Evolutionary conservation across 2,329 filamentous ascomycete species (phyloP), one percentile per base, ranked within the genome.

Genomic region (Apiospora pterosperma): DNA sequence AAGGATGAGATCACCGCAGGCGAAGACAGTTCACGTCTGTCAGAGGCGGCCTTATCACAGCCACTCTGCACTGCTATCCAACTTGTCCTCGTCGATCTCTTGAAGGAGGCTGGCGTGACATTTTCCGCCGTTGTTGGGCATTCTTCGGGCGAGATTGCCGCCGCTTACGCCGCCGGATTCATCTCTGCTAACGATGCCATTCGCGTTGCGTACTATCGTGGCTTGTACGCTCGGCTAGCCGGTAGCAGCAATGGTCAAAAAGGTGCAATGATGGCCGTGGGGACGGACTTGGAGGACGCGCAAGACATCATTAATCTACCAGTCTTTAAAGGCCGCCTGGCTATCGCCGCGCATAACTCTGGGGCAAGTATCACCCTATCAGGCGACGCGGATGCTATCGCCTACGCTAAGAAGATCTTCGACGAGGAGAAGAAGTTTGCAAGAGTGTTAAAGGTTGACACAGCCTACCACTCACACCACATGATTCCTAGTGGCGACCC

Each of bases 211-310:
- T 84, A 82, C 67, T 80, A 80, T 61, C 78, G 83, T 0, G 82
- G 82, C 0, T 67, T 77, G 12, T 71, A 73, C 59, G 68, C 75
- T 8, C 66, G 67, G 48, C 66, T 70, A 3, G 70, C 73, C 5
- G 31, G 67, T 21, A 68, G 71, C 16, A 59, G 65, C 8, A 69
- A 28, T 70, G 69, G 36, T 66, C 41, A 63, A 25, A 64, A 60
- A 10, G 82, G 82, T 1, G 77, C 74, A 1, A 86, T 87, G 84
- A 69, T 85, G 44, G 83, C 83, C 0, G 80, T 79, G 0, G 81
- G 79, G 0, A 74, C 77, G 0, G 72, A 73, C 0, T 66, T 72
- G 7, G 75, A 78, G 5, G 77, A 82, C 36, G 78, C 77, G 0
- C 63, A 71, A 1, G 72, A 68, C 1, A 52, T 77, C 1, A 66